A percentile compares a stretch with the other conserved stretches of the same genome.
Conservation (phyloP, 345 rosid species). For the Bruguiera parviflora region DNA sequence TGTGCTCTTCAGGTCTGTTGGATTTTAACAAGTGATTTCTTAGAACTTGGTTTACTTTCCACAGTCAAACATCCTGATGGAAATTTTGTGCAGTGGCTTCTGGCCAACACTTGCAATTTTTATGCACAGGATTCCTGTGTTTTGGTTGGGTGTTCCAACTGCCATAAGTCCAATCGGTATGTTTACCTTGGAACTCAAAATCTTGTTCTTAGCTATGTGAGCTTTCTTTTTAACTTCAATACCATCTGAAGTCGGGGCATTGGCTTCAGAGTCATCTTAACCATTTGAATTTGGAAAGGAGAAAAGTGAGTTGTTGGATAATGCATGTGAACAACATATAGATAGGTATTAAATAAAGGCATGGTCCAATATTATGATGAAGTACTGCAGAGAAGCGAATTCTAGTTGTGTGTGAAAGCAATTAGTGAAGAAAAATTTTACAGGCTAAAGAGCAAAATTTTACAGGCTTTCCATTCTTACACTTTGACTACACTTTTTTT, state of each 20-base stretch:
- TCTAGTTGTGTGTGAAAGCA: no score
- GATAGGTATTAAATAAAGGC: no score
- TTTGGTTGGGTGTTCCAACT: constrained; percentile 88
- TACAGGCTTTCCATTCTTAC: neutral
- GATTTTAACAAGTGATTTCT: neutral
- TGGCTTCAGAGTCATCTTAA: no score
- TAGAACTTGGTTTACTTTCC: neutral
- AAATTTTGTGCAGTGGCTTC: constrained; percentile 65
- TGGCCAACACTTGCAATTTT: constrained; percentile 95
- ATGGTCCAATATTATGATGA: no score
- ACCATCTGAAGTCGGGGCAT: no score
- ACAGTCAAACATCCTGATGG: constrained; percentile 22
- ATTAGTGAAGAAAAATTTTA: no score
- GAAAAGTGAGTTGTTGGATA: no score
- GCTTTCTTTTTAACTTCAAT: no score
- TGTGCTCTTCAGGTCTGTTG: constrained; percentile 79
- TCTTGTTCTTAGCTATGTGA: neutral
- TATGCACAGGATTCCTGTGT: constrained; percentile 83
- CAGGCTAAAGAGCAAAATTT: no score
- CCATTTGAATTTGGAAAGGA: no score
- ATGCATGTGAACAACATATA: no score
- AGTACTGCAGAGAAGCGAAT: no score
- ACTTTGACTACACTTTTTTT: neutral
- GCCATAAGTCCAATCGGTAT: constrained; percentile 76
- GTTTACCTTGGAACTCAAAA: constrained; percentile 10